phyloP scores from a whole-genome alignment of 257 asterid genomes.

The Penstemon newberryi region DNA sequence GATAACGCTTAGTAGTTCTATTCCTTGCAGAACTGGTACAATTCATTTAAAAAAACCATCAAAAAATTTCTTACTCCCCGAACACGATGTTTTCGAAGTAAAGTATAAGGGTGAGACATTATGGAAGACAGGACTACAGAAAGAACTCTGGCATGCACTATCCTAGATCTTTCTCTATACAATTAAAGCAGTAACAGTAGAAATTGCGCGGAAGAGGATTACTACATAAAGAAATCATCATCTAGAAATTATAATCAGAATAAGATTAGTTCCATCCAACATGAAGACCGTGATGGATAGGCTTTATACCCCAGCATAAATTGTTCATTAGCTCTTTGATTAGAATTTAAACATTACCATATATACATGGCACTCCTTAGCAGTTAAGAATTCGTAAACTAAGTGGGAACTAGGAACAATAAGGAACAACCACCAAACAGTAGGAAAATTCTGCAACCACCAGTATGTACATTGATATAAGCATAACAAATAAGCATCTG shows the following conservation, averaged over 20 bases:
- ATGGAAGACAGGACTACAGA: background rate
- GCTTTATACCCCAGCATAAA: background rate
- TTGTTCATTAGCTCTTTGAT: no score
- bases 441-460: no score
- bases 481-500: background rate
- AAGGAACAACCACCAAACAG: no score
- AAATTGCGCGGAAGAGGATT: background rate
- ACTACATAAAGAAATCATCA: background rate
- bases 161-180: background rate
- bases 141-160: background rate
- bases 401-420: no score
- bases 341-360: no score
- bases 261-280: background rate
- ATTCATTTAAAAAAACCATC: background rate
- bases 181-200: background rate
- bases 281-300: background rate
- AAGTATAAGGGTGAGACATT: background rate
- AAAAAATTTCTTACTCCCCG: background rate
- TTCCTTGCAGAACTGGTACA: background rate
- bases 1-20: background rate
- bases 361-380: no score
- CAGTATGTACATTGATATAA: background rate
- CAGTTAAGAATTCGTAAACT: no score
- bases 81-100: background rate
- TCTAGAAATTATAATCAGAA: background rate